Conservation (phyloP, 2,329 filamentous ascomycete species). For the Neofusicoccum sp. region DNA sequence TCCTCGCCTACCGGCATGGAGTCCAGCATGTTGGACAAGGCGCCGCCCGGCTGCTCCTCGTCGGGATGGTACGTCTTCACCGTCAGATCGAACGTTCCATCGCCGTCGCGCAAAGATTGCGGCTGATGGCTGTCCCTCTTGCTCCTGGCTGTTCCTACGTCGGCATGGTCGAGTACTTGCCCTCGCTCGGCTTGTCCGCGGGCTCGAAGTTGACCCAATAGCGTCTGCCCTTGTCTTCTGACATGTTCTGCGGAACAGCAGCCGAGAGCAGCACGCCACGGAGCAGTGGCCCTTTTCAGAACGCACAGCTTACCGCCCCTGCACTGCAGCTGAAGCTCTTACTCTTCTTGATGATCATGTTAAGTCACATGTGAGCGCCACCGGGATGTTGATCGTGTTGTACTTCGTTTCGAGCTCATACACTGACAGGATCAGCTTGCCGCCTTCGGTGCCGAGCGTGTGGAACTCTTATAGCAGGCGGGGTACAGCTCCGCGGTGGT, state of each 20-base stretch:
- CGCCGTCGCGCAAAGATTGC: conserved; percentile 44
- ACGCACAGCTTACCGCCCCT: conserved; percentile 60
- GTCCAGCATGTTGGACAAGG: conserved; percentile 54
- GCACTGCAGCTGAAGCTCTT: conserved; percentile 60
- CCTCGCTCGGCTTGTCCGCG: conserved; percentile 46
- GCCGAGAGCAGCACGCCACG: conserved; percentile 52
- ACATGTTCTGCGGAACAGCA: conserved; percentile 38
- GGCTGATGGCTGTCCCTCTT: conserved; percentile 39
- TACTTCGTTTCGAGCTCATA: conserved; percentile 45
- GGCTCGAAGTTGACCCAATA: conserved; percentile 53
- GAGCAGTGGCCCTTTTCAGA: conserved; percentile 55
- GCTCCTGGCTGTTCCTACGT: too few relatives aligned
- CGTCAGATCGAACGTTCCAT: conserved; percentile 41
- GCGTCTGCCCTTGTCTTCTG: conserved; percentile 24
- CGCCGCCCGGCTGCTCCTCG: conserved; percentile 50
- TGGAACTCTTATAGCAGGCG: conserved; percentile 52
- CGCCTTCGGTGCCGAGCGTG: conserved; percentile 44
- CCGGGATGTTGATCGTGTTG: conserved; percentile 41
- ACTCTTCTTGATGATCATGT: conserved; percentile 57
- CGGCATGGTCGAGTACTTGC: conserved; percentile 51
- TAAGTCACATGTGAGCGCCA: conserved; percentile 59
- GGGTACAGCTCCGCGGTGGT: conserved; percentile 56
- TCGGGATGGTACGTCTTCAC: conserved; percentile 53
- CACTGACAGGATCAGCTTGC: conserved; percentile 44
- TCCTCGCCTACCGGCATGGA: conserved; percentile 49